Evolutionary conservation across 2,329 filamentous ascomycete genomes (phyloP).

Genomic region (Cladorrhinum sp.): DNA sequence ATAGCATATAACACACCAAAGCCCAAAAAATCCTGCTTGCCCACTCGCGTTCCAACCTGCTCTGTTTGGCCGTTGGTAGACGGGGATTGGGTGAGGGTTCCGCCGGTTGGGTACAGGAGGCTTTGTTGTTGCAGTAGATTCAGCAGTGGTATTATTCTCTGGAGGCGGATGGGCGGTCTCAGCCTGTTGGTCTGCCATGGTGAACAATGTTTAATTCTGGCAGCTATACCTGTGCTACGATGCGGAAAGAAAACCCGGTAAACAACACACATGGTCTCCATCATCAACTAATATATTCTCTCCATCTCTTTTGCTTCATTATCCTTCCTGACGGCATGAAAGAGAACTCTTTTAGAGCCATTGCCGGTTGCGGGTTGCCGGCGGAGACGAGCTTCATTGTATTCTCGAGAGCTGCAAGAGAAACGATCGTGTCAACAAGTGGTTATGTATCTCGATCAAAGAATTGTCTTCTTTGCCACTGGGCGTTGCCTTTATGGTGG

Average conservation of each 20-base stretch:
- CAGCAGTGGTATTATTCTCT: too few species aligned
- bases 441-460: background rate
- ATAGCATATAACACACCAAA: background rate
- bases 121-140: background rate
- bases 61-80: background rate
- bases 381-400: background rate
- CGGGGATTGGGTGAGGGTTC: background rate
- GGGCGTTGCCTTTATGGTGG: background rate
- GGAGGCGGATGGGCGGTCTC: too few species aligned
- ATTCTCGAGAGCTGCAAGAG: background rate
- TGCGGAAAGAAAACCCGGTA: background rate
- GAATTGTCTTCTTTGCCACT: background rate
- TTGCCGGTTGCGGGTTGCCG: background rate
- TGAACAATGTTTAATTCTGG: background rate
- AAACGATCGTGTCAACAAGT: too few species aligned
- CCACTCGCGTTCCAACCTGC: too few species aligned
- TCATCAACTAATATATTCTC: background rate
- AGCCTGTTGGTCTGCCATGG: background rate
- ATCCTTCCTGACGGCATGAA: background rate
- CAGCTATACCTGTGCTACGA: background rate
- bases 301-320: background rate
- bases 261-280: background rate
- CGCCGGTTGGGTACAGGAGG: background rate
- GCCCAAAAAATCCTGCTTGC: too few species aligned
- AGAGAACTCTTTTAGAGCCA: background rate